Base-by-base conservation (phyloP, 805 yeast genomes). In the Hanseniaspora nectarophila region DNA sequence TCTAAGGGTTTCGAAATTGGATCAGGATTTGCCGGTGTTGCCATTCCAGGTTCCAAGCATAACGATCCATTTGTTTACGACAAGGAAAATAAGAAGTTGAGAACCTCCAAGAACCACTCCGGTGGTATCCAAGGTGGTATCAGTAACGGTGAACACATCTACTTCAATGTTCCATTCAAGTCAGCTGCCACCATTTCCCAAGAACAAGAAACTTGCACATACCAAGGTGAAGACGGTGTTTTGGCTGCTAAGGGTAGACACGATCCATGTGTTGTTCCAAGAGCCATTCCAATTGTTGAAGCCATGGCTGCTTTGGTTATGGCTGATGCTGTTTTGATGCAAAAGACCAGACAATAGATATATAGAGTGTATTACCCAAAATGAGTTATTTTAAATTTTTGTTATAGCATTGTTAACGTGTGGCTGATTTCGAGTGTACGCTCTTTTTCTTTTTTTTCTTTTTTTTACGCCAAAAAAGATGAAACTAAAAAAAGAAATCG, bases 91-190 rank as follows among this genome's bases (percentile, higher is more conserved):
- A 78, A 81, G 26, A 75, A 74, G 62, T 73, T 92, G 64, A 82
- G 90, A 68, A 92, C 98, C 24, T 74, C 67, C 60, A 89, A 97
- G 18, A 92, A 92, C 72, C 81, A 82, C 69, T 85, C 95, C 16
- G 98, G 97, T 61, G 98, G 98, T 70, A 79, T 88, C 57, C 98
- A 92, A 73, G 98, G 98, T 63, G 98, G 98, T 64, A 92, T 92
- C 64, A 72, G 95, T 49, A 92, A 92, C 65, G 98, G 98, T 60
- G 98, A 92, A 69, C 76, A 85, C 69, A 85, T 92, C 63, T 92
- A 84, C 72, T 92, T 92, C 68, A 82, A 85, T 24, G 90, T 92
- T 43, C 97, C 97, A 3, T 92, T 92, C 79, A 92, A 92, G 73
- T 89, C 97, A 2, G 97, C 95, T 16, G 98, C 98, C 47, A 92